These are phyloP conservation scores for Aspergillus arachidicola DNA, from an alignment of 2,329 filamentous ascomycete species.

Conservation along the genomic window DNA sequence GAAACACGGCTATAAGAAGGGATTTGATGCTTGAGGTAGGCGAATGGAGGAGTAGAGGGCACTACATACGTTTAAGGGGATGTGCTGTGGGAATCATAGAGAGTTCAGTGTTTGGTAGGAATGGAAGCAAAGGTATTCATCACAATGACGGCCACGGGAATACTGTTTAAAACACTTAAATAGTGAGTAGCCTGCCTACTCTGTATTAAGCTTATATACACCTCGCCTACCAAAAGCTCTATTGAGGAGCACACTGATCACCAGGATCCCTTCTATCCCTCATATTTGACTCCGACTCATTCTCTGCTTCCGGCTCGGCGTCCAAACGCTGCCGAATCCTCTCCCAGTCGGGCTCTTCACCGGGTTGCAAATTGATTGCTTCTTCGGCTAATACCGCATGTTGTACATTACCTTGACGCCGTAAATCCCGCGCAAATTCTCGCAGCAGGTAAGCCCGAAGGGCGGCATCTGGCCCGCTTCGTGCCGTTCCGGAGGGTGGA, in stretches of 20 bases:
- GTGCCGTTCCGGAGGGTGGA: not conserved
- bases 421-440: not conserved
- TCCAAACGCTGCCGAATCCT: not conserved
- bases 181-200: not conserved
- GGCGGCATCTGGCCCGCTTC: not conserved
- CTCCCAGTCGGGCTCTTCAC: not conserved
- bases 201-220: not conserved
- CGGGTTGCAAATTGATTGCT: not conserved
- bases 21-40: not conserved
- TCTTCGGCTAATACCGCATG: not conserved
- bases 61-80: not conserved
- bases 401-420: not conserved
- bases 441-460: not conserved
- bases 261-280: not conserved
- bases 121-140: too few relatives aligned
- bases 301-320: not conserved
- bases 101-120: too few relatives aligned
- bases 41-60: not conserved
- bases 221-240: not conserved
- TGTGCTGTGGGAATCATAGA: not conserved
- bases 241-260: not conserved
- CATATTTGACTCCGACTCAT: not conserved
- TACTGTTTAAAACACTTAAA: not conserved
- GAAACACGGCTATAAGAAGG: not conserved
- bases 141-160: too few relatives aligned